Percentiles rank a stretch among this genome's conserved stretches.
phyloP scores from a whole-genome alignment of 148 eudicot genomes.

The Persicaria maculosa region DNA sequence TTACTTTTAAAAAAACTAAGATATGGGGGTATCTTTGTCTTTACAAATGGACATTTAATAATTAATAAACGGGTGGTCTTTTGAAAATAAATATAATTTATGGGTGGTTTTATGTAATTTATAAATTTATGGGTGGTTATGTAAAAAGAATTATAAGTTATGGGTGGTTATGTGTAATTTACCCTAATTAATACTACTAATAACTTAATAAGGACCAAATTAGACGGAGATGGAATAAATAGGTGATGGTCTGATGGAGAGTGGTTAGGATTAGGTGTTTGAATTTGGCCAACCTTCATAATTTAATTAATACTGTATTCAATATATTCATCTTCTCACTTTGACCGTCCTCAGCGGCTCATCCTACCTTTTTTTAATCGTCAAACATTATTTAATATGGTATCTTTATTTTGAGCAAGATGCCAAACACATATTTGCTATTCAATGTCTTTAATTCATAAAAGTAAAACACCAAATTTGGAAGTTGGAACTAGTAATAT shows the following conservation, averaged over 20 bases:
- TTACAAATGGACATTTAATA: no score
- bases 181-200: neutral
- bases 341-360: neutral
- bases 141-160: no score
- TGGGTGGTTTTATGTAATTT: no score
- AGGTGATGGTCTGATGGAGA: neutral
- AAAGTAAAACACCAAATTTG: neutral
- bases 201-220: neutral
- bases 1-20: no score
- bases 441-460: neutral
- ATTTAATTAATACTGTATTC: neutral
- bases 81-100: no score
- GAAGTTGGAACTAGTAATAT: neutral
- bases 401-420: neutral
- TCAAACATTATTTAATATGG: neutral
- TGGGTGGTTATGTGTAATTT: no score
- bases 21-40: no score
- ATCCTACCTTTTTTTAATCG: neutral
- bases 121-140: no score
- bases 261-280: constrained; percentile 9
- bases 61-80: no score
- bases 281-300: neutral
- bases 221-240: neutral
- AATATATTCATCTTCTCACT: neutral
- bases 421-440: neutral